Evolutionary conservation across 2,329 filamentous ascomycete species (phyloP), one percentile per base, ranked within the genome.

Genomic region (Ophiocordyceps camponoti-leonardi): DNA sequence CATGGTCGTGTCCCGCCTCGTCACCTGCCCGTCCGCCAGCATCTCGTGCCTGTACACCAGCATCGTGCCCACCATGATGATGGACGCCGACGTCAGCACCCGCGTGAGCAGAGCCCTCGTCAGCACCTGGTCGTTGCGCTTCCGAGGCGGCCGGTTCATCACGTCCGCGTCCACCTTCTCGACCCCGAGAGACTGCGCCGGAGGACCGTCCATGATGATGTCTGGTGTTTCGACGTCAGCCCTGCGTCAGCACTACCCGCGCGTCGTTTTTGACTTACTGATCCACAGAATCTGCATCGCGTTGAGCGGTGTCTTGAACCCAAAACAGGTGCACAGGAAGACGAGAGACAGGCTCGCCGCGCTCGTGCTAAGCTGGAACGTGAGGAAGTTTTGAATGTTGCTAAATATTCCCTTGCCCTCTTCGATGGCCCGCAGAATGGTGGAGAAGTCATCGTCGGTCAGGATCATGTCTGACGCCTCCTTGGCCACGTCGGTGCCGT

Each of bases 241-340:
- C 14, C 19, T 40, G 18, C 41, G 8, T 20, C n/a, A 4, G 19
- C 14, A 14, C 19, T 8, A n/a, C 26, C 12, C 2, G n/a, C n/a
- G n/a, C n/a, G n/a, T n/a, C n/a, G 20, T 11, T 40, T 7, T 43
- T 7, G 13, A 75, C 86, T 68, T 68, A 95, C 90, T 98, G 58
- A 98, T 98, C 92, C 92, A 98, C 40, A 98, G 74, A 67, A 98
- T 98, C 67, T 98, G 92, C 92, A 98, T 98, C 44, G 92, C 87
- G 61, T 98, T 98, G 49, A 98, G 72, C 42, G 92, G 93, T 59
- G 92, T 94, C 65, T 86, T 88, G 67, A 93, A 92, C 37, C 92
- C 92, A 49, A 95, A 74, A 53, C 86, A 83, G 28, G 87, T 95
- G 69, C 88, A 95, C 56, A 98, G 65, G 53, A 98, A 77, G 18